phyloP scores from a whole-genome alignment of 306 rosid genomes.

The Cucumis cinereus region DNA sequence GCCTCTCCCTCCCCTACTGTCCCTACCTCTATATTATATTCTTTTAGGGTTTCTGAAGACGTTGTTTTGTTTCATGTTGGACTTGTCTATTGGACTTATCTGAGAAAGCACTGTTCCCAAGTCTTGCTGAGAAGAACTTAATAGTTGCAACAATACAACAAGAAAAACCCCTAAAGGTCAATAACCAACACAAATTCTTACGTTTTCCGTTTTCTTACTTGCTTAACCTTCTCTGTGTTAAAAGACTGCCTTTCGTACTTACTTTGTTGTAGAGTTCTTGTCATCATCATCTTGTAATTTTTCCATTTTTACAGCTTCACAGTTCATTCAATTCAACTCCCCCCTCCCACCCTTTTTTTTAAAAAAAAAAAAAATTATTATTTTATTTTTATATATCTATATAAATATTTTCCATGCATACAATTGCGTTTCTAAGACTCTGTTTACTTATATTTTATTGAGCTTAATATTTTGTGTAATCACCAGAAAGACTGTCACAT shows the following conservation, averaged over 20 bases:
- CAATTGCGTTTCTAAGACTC: not conserved
- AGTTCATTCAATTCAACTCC: not conserved
- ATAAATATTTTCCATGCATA: not conserved
- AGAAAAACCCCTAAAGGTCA: slow-evolving; percentile 27
- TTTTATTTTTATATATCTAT: no score
- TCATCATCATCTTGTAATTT: slow-evolving; percentile 18
- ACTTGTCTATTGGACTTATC: slow-evolving; percentile 52
- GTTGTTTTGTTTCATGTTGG: slow-evolving; percentile 70
- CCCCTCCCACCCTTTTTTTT: no score
- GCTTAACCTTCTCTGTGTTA: slow-evolving; percentile 2
- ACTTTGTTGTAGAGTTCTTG: slow-evolving; percentile 52
- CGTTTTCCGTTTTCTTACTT: slow-evolving; percentile 14
- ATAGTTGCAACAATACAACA: slow-evolving; percentile 70
- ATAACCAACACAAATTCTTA: slow-evolving; percentile 3
- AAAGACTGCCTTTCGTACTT: slow-evolving; percentile 36
- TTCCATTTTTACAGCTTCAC: not conserved
- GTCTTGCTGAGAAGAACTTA: slow-evolving; percentile 47
- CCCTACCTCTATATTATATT: slow-evolving; percentile 4
- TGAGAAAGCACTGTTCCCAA: slow-evolving; percentile 34
- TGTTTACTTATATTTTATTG: not conserved
- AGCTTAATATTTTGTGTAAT: not conserved
- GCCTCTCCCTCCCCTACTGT: not conserved
- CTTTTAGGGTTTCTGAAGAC: slow-evolving; percentile 22
- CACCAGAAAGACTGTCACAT: not conserved
- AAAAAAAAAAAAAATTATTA: no score